Base-by-base conservation (phyloP, 2,329 filamentous ascomycete species). In the Geoglossum cookeanum region DNA sequence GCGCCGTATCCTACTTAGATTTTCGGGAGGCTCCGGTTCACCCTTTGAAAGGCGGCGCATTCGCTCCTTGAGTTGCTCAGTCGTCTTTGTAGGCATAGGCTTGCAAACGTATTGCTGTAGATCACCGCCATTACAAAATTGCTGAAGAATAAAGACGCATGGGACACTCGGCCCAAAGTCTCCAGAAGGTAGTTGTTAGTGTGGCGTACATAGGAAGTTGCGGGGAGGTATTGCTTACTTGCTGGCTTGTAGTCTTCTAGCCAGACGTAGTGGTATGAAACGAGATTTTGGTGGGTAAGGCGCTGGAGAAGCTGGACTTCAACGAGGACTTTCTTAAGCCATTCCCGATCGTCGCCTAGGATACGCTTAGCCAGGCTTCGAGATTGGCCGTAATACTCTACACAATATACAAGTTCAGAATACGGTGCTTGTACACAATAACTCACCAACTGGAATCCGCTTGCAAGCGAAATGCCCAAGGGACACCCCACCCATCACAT, bases 211-310 rank as follows among this genome's bases (percentile, higher is more conserved):
- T 11, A 22, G 39, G 54, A 54, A 5, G 64, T 22, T 22, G 8
- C 17, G 13, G 5, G 17, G 15, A 9, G 17, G 49, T n/a, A 5
- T 6, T 53, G 1, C 30, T 30, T 53, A 53, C 49, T 83, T 61
- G 79, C 91, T 56, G 94, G 79, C 62, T 85, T 80, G 56, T 85
- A 83, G 67, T 96, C 85, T 68, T 98, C 91, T 15, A 98, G 77
- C 92, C 92, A 98, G 35, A 95, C 92, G 70, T 97, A 92, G 5
- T 91, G 84, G 68, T 98, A 98, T 0, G 90, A 94, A 0, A 98
- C 92, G 7, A 98, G 75, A 61, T 98, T 98, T 58, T 90, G 87
- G 66, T 98, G 92, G 0, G 88, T 92, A 3, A 98, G 78, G 64
- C 87, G 86, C 64, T 94, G 89, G 29, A 98, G 78, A 29, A 97